Percentiles rank a stretch among this genome's conserved stretches.
Conservation (phyloP, 179 eudicot species). For the Amaranthus tricolor region DNA sequence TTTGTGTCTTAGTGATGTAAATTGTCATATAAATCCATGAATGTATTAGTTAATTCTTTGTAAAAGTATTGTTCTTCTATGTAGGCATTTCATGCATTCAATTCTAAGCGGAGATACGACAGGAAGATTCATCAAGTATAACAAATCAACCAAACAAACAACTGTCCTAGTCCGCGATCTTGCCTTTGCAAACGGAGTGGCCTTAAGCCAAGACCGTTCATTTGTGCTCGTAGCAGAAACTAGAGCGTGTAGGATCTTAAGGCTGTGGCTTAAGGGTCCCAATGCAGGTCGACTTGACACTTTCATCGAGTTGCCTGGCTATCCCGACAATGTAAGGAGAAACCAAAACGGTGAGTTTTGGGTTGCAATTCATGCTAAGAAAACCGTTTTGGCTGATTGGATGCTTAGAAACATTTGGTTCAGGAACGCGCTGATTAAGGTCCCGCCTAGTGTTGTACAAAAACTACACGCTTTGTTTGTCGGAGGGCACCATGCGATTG, state of each 20-base stretch:
- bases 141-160: slow-evolving; percentile 36
- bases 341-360: slow-evolving; percentile 76
- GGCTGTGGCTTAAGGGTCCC: slow-evolving; percentile 52
- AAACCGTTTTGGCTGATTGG: slow-evolving; percentile 44
- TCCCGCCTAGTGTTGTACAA: slow-evolving; percentile 45
- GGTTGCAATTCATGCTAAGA: slow-evolving; percentile 76
- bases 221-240: slow-evolving; percentile 50
- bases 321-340: slow-evolving; percentile 75
- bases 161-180: slow-evolving; percentile 40
- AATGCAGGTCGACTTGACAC: slow-evolving; percentile 40
- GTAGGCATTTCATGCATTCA: slow-evolving; percentile 34
- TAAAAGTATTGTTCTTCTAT: background rate
- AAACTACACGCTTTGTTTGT: slow-evolving; percentile 54
- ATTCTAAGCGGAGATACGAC: slow-evolving; percentile 45
- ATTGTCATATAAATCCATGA: no score
- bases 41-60: no score
- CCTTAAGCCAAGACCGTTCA: slow-evolving; percentile 47
- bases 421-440: slow-evolving; percentile 41
- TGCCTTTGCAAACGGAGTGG: slow-evolving; percentile 52
- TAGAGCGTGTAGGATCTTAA: slow-evolving; percentile 32
- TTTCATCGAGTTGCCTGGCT: slow-evolving; percentile 61
- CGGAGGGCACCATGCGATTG: slow-evolving; percentile 66
- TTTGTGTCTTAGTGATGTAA: no score
- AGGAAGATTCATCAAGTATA: slow-evolving; percentile 49
- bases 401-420: slow-evolving; percentile 47